Evolutionary conservation across 2,329 filamentous ascomycete genomes (phyloP).

Genomic region (Ambrosiella beaveri): DNA sequence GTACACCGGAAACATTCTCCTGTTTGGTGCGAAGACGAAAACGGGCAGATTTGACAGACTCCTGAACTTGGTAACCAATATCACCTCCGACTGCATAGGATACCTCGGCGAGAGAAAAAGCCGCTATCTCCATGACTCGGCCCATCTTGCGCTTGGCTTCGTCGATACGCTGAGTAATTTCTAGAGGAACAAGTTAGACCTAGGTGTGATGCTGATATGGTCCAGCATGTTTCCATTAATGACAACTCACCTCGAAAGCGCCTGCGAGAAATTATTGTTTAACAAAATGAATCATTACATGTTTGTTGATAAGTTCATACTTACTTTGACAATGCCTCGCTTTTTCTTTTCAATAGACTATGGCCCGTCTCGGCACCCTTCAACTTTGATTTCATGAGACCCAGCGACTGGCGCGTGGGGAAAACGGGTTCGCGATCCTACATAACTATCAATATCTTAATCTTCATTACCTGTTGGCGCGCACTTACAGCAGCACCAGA

Average conservation of each 20-base stretch:
- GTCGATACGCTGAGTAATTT: slow-evolving; percentile 93
- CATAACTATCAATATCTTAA: background rate
- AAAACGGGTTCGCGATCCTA: slow-evolving; percentile 94
- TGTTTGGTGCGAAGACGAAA: slow-evolving; percentile 91
- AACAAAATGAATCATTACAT: slow-evolving; percentile 1
- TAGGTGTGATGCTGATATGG: background rate
- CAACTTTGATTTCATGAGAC: slow-evolving; percentile 93
- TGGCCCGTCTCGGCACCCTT: slow-evolving; percentile 87
- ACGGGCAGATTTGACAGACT: slow-evolving; percentile 80
- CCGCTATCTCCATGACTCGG: slow-evolving; percentile 95
- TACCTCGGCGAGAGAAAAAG: slow-evolving; percentile 92
- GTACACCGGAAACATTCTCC: slow-evolving; percentile 94
- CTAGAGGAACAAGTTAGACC: slow-evolving; percentile 25
- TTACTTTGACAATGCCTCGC: slow-evolving; percentile 92
- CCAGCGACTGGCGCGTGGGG: slow-evolving; percentile 90
- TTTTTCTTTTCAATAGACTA: slow-evolving; percentile 91
- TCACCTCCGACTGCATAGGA: slow-evolving; percentile 92
- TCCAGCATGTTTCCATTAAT: background rate
- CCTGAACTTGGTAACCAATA: slow-evolving; percentile 93
- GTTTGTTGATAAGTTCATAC: slow-evolving; percentile 17
- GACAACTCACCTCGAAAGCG: slow-evolving; percentile 58
- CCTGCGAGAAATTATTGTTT: slow-evolving; percentile 26
- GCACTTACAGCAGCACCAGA: slow-evolving; percentile 25
- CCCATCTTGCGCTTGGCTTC: slow-evolving; percentile 99
- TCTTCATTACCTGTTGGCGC: too few species aligned